Conservation (phyloP, 176 grass and related monocot genomes). For the Carex cristatella region DNA sequence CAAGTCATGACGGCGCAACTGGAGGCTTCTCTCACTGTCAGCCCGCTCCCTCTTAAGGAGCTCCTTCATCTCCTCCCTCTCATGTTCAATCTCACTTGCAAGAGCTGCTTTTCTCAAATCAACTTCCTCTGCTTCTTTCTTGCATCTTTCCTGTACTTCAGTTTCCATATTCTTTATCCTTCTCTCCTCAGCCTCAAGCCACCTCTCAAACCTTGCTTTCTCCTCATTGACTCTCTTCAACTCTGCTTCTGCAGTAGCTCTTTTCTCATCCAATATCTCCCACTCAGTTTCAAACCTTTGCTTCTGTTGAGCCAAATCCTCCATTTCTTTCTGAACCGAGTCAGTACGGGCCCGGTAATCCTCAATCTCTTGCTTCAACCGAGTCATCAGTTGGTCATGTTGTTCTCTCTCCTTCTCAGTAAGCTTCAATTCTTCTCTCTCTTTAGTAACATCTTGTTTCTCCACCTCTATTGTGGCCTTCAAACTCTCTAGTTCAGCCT, state of each 20-base stretch:
- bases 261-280: constrained; percentile 91
- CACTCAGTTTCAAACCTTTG: constrained; percentile 94
- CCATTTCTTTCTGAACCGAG: constrained; percentile 55
- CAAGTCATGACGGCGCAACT: constrained; percentile 53
- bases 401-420: constrained; percentile 69
- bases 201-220: constrained; percentile 60
- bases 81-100: constrained; percentile 45
- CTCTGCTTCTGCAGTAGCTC: constrained; percentile 43
- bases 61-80: constrained; percentile 50
- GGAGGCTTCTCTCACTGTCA: constrained; percentile 54
- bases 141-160: constrained; percentile 45
- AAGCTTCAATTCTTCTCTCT: constrained; percentile 57
- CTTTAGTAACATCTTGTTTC: constrained; percentile 61
- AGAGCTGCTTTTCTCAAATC: constrained; percentile 52
- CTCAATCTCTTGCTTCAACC: constrained; percentile 86
- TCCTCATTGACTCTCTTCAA: constrained; percentile 56
- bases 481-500: constrained; percentile 47
- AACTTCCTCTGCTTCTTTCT: constrained; percentile 41
- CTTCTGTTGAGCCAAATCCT: constrained; percentile 71
- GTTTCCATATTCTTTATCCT: constrained; percentile 42
- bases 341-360: constrained; percentile 75
- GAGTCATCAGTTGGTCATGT: constrained; percentile 38
- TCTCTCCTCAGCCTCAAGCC: constrained; percentile 54
- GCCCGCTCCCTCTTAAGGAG: constrained; percentile 51
- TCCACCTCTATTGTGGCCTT: constrained; percentile 50